Base-by-base conservation (phyloP, 1,284 basidiomycete species). In the Puccinia triticina region DNA sequence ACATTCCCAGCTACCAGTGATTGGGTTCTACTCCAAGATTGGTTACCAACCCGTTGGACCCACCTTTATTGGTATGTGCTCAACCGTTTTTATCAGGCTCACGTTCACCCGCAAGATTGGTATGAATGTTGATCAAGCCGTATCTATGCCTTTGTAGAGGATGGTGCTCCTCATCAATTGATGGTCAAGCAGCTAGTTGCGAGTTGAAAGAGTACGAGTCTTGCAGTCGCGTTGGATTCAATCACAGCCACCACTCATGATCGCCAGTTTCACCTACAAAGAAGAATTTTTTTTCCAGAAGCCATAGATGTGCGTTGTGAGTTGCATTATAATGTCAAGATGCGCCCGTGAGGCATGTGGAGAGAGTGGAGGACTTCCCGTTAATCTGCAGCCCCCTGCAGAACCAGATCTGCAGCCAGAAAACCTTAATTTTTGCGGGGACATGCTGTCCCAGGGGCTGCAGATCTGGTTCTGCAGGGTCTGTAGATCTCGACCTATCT, bases 81-180 rank as follows among this genome's bases (percentile, higher is more conserved):
- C n/a, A n/a, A n/a, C n/a, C n/a, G n/a, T n/a, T n/a, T 29, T 61
- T 34, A 3, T 61, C 59, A 29, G 11, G 59, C 23, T 10, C 12
- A 29, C n/a, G n/a, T 34, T 29, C 10, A 61, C 3, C 18, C 48
- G 18, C 18, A 21, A 50, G 5, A 50, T 50, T 66, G 37, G 21
- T 7, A 37, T 32, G 23, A 37, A n/a, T 66, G n/a, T 11, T 29
- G 29, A 66, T 34, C 37, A 16, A 46, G 37, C 32, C 21, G 1
- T 2, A 69, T 26, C n/a, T n/a, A 10, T 43, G 11, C 5, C 10
- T 10, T 29, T 50, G 12, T 32, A 72, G 69, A 72, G 69, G 69
- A 72, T 72, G 48, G 69, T 50, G 69, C 69, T 26, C 69, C 69
- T 48, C 69, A 72, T 50, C 69, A 72, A n/a, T 50, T 72, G 69